Evolutionary conservation across 768 basidiomycete species (phyloP).

Genomic region (Trametes maxima): DNA sequence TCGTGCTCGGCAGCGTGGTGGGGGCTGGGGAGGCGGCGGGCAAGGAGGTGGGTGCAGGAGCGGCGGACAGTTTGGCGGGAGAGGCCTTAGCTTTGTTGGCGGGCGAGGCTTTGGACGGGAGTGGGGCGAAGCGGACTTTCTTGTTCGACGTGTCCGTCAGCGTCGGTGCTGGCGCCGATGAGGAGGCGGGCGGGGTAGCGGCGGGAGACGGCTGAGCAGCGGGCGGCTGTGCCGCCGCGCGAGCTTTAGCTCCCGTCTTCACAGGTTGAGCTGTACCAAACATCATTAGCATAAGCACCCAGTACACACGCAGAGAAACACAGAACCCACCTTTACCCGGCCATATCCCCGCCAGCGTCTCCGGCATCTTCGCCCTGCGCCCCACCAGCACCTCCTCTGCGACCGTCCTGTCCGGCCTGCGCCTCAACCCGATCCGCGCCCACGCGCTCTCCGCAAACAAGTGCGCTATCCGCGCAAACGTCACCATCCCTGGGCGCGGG

Average conservation of each 20-base stretch:
- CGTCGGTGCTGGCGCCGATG: background rate
- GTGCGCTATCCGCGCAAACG: conserved; percentile 16
- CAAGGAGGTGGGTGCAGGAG: background rate
- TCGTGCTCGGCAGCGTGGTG: background rate
- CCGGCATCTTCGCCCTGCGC: conserved; percentile 11
- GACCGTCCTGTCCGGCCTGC: conserved; percentile 5
- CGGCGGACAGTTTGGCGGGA: background rate
- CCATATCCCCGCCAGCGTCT: conserved; percentile 14
- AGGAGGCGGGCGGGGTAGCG: background rate
- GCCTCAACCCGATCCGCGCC: conserved; percentile 7
- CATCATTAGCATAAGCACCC: background rate
- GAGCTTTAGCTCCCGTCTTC: background rate
- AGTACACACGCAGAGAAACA: background rate
- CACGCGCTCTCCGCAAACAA: conserved; percentile 12
- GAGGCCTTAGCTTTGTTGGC: background rate
- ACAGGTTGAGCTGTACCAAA: background rate
- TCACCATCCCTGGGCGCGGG: conserved; percentile 14
- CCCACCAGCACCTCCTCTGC: conserved; percentile 7
- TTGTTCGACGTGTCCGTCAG: background rate
- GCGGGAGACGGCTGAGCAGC: background rate
- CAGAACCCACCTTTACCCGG: conserved; percentile 5
- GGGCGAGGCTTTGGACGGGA: background rate
- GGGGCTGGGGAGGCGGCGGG: background rate
- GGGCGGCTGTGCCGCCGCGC: background rate
- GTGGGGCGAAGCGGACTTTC: background rate